phyloP scores from a whole-genome alignment of 2,329 filamentous ascomycete genomes.

The Neonectria hederae region DNA sequence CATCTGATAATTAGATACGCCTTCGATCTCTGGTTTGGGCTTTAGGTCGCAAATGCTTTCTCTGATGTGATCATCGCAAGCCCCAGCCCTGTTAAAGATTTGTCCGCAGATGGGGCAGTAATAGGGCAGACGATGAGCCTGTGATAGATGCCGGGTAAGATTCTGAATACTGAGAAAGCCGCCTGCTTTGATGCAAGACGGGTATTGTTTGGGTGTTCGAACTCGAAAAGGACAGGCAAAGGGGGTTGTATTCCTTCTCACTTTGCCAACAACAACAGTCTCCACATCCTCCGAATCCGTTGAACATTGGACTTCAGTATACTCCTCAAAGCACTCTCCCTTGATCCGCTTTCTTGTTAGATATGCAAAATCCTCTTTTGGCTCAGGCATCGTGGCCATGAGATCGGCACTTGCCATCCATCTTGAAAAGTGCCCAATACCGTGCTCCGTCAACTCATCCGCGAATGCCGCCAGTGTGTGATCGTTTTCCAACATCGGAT shows the following conservation, averaged over 20 bases:
- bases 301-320: neutral
- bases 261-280: neutral
- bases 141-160: neutral
- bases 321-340: neutral
- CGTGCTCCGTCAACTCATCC: neutral
- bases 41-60: neutral
- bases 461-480: neutral
- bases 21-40: neutral
- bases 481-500: neutral
- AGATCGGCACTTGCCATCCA: neutral
- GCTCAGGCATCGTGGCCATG: neutral
- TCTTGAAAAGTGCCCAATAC: neutral
- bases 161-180: neutral
- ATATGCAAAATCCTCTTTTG: neutral
- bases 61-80: conserved; percentile 5
- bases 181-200: neutral
- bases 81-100: neutral
- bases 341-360: neutral
- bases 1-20: neutral
- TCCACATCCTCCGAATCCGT: neutral
- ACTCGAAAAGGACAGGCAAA: conserved; percentile 1
- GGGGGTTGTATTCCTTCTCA: neutral
- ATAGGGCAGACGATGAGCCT: neutral
- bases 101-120: conserved; percentile 2
- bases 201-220: neutral